Percentiles rank a stretch among this genome's conserved stretches.
These are phyloP conservation scores for Monosporascus ibericus DNA, from an alignment of 2,329 filamentous ascomycete species.

Conservation along the genomic window DNA sequence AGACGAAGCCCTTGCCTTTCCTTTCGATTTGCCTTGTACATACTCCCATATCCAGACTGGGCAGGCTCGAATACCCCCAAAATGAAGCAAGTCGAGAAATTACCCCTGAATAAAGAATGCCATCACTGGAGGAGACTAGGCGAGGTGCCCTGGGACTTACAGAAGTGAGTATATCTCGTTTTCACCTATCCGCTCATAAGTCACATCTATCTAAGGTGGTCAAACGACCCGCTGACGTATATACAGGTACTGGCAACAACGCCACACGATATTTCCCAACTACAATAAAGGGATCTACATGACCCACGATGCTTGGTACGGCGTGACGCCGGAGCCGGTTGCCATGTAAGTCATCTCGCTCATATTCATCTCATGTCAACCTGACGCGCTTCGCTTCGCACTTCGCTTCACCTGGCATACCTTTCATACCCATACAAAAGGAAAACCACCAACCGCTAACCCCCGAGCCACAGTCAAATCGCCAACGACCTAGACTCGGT, in stretches of 20 bases:
- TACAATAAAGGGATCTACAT: slow-evolving; percentile 87
- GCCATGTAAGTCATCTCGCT: slow-evolving; percentile 56
- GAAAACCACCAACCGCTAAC: neutral
- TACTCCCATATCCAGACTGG: neutral
- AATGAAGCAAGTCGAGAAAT: slow-evolving; percentile 36
- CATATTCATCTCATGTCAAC: neutral
- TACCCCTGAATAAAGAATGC: slow-evolving; percentile 56
- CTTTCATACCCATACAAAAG: neutral
- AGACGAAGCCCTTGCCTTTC: too few species aligned
- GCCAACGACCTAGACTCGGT: slow-evolving; percentile 62
- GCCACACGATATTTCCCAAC: slow-evolving; percentile 77
- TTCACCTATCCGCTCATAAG: neutral
- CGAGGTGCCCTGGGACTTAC: slow-evolving; percentile 76
- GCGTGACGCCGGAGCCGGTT: slow-evolving; percentile 88
- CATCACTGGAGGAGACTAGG: slow-evolving; percentile 66
- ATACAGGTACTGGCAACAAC: slow-evolving; percentile 79
- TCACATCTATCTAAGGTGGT: neutral
- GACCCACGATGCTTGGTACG: slow-evolving; percentile 94
- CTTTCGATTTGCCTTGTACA: neutral
- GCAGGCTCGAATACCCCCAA: slow-evolving; percentile 9
- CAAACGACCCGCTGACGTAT: neutral
- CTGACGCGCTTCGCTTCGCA: neutral
- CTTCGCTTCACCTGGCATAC: too few species aligned
- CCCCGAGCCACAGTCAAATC: slow-evolving; percentile 51
- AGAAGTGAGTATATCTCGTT: slow-evolving; percentile 58